Evolutionary conservation across 2,329 filamentous ascomycete genomes (phyloP).

Genomic region (Colletotrichum navitas): DNA sequence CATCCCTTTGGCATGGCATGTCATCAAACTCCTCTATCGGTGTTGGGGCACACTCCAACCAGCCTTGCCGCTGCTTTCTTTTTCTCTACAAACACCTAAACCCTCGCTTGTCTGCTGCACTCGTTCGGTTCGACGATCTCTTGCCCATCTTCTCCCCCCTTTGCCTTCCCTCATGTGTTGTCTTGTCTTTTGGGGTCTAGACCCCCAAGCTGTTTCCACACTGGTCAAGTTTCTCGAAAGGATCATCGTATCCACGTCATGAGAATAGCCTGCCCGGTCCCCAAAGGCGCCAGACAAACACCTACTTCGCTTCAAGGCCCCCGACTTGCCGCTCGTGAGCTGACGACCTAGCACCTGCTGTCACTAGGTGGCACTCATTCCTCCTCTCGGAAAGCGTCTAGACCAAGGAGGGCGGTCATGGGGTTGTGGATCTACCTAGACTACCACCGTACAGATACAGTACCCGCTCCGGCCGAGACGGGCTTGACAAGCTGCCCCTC

Average conservation of each 20-base stretch:
- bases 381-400: conserved; percentile 22
- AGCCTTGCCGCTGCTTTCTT: neutral
- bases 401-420: conserved; percentile 22
- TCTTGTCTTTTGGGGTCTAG: conserved; percentile 25
- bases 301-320: neutral
- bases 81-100: conserved; percentile 4
- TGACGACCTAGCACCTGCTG: conserved; percentile 9
- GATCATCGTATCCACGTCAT: conserved; percentile 31
- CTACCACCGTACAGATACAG: conserved; percentile 20
- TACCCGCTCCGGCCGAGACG: conserved; percentile 12
- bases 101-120: neutral
- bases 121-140: conserved; percentile 20
- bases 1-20: neutral
- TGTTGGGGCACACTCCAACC: neutral
- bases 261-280: neutral
- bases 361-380: neutral
- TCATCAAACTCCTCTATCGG: neutral
- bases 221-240: conserved; percentile 32
- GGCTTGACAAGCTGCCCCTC: conserved; percentile 12
- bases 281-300: conserved; percentile 5
- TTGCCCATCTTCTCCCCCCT: neutral
- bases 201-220: conserved; percentile 33
- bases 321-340: neutral
- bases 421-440: conserved; percentile 13
- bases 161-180: conserved; percentile 17